A percentile compares a stretch with the other conserved stretches of the same genome.
phyloP scores from a whole-genome alignment of 371 early-diverging fungal genomes.

The Mucor piriformis region DNA sequence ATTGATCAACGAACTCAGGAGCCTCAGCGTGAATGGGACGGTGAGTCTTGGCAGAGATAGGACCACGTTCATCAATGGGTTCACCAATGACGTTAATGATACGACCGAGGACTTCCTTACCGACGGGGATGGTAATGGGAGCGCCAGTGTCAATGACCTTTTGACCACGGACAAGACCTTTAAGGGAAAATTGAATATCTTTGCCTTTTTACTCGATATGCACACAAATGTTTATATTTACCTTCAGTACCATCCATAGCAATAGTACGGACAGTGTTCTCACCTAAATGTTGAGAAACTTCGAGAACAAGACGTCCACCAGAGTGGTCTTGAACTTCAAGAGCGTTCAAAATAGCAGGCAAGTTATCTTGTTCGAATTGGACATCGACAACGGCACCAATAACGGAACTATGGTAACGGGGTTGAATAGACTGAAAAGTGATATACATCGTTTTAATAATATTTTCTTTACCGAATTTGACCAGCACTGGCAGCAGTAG shows the following conservation, averaged over 20 bases:
- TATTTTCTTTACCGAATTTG: slow-evolving; percentile 42
- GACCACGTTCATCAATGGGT: slow-evolving; percentile 97
- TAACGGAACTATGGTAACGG: slow-evolving; percentile 54
- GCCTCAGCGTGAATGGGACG: slow-evolving; percentile 91
- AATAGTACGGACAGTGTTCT: slow-evolving; percentile 98
- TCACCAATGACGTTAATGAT: slow-evolving; percentile 99
- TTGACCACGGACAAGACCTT: slow-evolving; percentile 96
- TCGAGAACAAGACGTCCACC: slow-evolving; percentile 91
- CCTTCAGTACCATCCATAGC: slow-evolving; percentile 95
- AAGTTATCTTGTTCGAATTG: slow-evolving; percentile 93
- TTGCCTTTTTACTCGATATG: neutral
- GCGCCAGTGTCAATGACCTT: slow-evolving; percentile 92
- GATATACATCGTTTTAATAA: neutral
- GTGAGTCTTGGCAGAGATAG: slow-evolving; percentile 83
- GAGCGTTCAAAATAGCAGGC: slow-evolving; percentile 95
- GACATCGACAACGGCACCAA: slow-evolving; percentile 99
- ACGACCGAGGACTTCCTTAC: slow-evolving; percentile 95
- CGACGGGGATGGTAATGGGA: slow-evolving; percentile 95
- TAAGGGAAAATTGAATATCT: slow-evolving; percentile 1
- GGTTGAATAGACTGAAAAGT: neutral
- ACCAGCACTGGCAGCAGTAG: slow-evolving; percentile 41
- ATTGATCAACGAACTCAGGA: slow-evolving; percentile 93
- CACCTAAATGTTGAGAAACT: slow-evolving; percentile 96
- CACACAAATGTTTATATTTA: too few relatives aligned
- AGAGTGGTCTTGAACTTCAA: slow-evolving; percentile 87